Evolutionary conservation across 257 asterid species (phyloP), one percentile per base, ranked within the genome.

Genomic region (Nicotiana tabacum): DNA sequence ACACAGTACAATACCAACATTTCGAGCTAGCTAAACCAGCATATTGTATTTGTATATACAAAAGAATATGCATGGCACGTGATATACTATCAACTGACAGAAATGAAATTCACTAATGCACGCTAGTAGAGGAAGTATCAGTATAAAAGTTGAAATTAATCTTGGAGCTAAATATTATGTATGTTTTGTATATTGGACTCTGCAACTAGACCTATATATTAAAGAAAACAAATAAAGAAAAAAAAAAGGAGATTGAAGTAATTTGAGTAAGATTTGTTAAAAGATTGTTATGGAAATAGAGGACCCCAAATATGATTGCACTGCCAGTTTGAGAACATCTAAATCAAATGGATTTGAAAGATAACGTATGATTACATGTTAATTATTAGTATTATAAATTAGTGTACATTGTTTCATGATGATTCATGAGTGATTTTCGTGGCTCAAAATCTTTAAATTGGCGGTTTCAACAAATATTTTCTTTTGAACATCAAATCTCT

Each of bases 351-450:
- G 43, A 74, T 74, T 48, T 15, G 24, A 46, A 74, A 74, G 9
- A 13, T 74, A 0, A 12, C 16, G 0, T 48, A 74, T 48, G 80
- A 74, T 74, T 48, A 74, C 80, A 74, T 24, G 21, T 48, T 74
- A 74, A 74, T 48, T 24, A 74, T 74, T 24, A 74, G 24, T 21
- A 6, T 21, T 72, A 66, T 66, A 12, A 74, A 46, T 74, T 27
- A 74, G 62, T 15, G 13, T 74, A 74, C 39, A 74, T 12, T 74
- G 80, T 74, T 48, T 48, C 43, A 74, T 48, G 39, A 74, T 74
- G 13, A 74, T 72, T 72, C 48, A 72, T 74, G 80, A n/a, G 43
- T 48, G 80, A 74, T 74, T 74, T 74, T 74, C 62, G 62, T 74
- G 43, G 43, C 62, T 74, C 62, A 74, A 13, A 74, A 48, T 74